phyloP scores from a whole-genome alignment of 2,329 filamentous ascomycete genomes.

The Trichophyton verrucosum region DNA sequence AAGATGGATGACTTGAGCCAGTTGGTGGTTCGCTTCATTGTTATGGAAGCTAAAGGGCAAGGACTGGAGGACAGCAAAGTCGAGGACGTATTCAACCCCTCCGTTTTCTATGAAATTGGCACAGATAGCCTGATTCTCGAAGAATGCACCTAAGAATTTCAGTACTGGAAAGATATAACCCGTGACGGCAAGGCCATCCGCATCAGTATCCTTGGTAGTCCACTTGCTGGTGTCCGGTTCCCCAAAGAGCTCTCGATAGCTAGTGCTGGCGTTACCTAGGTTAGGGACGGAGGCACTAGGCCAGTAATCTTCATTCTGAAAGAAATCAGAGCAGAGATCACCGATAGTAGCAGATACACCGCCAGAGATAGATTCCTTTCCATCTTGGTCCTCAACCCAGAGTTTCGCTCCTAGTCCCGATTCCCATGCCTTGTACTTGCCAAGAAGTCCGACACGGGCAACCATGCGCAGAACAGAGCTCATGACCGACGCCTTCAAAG shows the following conservation, averaged over 20 bases:
- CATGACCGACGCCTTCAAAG: slow-evolving; percentile 65
- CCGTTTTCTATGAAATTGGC: slow-evolving; percentile 62
- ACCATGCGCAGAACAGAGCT: slow-evolving; percentile 84
- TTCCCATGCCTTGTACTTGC: slow-evolving; percentile 54
- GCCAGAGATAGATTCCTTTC: slow-evolving; percentile 48
- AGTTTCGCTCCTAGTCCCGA: slow-evolving; percentile 69
- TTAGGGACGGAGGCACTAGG: slow-evolving; percentile 19
- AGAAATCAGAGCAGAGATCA: slow-evolving; percentile 23
- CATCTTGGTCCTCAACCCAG: slow-evolving; percentile 48
- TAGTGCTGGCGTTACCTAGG: slow-evolving; percentile 15
- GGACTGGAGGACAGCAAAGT: slow-evolving; percentile 71
- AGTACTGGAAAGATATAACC: slow-evolving; percentile 64
- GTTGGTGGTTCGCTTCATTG: slow-evolving; percentile 52
- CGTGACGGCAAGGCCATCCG: slow-evolving; percentile 43
- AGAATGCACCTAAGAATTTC: slow-evolving; percentile 65
- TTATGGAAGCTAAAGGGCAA: slow-evolving; percentile 62
- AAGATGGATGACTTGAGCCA: slow-evolving; percentile 62
- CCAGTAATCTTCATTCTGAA: slow-evolving; percentile 17
- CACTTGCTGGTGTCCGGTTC: slow-evolving; percentile 17
- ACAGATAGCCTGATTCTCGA: slow-evolving; percentile 62
- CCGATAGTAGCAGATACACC: slow-evolving; percentile 31
- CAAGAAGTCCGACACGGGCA: slow-evolving; percentile 63
- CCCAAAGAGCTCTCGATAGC: slow-evolving; percentile 14
- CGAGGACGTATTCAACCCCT: slow-evolving; percentile 70
- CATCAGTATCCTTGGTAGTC: slow-evolving; percentile 39